Percentiles rank a stretch among this genome's conserved stretches.
These are phyloP conservation scores for Sclerotinia nivalis DNA, from an alignment of 2,329 filamentous ascomycete genomes.

Conservation along the genomic window DNA sequence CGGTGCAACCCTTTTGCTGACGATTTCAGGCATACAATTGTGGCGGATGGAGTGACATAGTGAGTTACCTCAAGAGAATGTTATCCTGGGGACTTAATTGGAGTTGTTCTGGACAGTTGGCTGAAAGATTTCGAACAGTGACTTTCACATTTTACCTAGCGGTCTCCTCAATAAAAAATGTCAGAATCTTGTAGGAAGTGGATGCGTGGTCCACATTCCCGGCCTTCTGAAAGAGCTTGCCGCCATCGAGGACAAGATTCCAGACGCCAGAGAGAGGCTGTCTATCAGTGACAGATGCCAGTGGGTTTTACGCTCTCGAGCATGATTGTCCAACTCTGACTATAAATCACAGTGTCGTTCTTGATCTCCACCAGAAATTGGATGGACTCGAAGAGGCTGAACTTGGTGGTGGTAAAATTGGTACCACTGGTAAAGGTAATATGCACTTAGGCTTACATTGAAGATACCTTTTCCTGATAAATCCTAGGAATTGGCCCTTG, in stretches of 20 bases:
- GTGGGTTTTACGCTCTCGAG: neutral
- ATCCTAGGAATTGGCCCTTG: slow-evolving; percentile 53
- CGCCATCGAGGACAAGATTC: slow-evolving; percentile 58
- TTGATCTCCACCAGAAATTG: slow-evolving; percentile 65
- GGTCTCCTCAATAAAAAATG: slow-evolving; percentile 71
- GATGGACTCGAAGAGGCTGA: slow-evolving; percentile 67
- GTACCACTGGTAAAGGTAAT: slow-evolving; percentile 45
- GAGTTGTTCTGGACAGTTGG: neutral
- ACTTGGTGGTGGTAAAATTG: slow-evolving; percentile 48
- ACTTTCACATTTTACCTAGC: slow-evolving; percentile 61
- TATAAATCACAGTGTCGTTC: slow-evolving; percentile 58
- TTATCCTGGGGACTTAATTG: neutral
- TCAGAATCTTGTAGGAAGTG: slow-evolving; percentile 73
- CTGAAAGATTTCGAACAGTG: slow-evolving; percentile 27
- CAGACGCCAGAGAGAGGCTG: slow-evolving; percentile 57
- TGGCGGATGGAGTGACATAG: slow-evolving; percentile 46
- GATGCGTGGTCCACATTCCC: slow-evolving; percentile 66
- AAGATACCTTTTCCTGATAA: neutral
- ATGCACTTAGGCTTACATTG: slow-evolving; percentile 27
- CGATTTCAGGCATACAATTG: slow-evolving; percentile 43
- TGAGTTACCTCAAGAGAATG: slow-evolving; percentile 18
- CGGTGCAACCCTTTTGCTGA: neutral
- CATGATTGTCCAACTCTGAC: neutral
- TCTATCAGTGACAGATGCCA: slow-evolving; percentile 55
- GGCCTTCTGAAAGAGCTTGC: slow-evolving; percentile 66